These are phyloP conservation scores for Fonsecaea nubica DNA, from an alignment of 2,329 filamentous ascomycete genomes.

Conservation along the genomic window DNA sequence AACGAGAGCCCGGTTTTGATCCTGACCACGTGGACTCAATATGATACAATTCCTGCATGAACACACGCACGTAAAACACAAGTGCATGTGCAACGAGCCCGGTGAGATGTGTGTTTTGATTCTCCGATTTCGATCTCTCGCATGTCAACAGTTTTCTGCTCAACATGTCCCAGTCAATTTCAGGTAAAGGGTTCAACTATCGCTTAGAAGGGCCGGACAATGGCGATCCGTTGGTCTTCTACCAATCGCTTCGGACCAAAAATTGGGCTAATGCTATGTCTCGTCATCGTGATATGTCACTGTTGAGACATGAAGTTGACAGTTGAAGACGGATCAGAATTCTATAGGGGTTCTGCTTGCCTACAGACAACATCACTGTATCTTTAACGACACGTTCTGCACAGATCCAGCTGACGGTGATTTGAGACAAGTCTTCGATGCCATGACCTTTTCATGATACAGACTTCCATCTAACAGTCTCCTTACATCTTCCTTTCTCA, in stretches of 20 bases:
- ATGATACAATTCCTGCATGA: constrained; percentile 28
- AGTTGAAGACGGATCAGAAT: not conserved
- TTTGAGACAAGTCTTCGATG: not conserved
- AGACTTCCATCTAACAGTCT: constrained; percentile 41
- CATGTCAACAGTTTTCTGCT: not conserved
- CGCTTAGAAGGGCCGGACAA: not conserved
- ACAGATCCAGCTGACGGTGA: not conserved
- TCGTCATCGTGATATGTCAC: not conserved
- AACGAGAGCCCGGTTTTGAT: constrained; percentile 2
- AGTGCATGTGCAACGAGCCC: not conserved
- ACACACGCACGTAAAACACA: not conserved
- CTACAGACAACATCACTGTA: constrained; percentile 2
- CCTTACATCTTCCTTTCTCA: constrained; percentile 44
- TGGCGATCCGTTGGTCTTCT: not conserved
- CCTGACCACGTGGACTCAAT: constrained; percentile 23
- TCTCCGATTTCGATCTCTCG: not conserved
- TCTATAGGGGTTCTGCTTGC: not conserved
- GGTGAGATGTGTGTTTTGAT: not conserved
- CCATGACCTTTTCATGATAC: constrained; percentile 15
- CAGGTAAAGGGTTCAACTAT: not conserved
- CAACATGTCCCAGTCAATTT: not conserved
- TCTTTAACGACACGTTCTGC: not conserved
- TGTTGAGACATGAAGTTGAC: not conserved
- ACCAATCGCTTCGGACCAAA: not conserved
- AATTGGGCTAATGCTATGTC: not conserved